These are phyloP conservation scores for Vaccinium myrtillus DNA, from an alignment of 148 eudicot species.

Conservation along the genomic window DNA sequence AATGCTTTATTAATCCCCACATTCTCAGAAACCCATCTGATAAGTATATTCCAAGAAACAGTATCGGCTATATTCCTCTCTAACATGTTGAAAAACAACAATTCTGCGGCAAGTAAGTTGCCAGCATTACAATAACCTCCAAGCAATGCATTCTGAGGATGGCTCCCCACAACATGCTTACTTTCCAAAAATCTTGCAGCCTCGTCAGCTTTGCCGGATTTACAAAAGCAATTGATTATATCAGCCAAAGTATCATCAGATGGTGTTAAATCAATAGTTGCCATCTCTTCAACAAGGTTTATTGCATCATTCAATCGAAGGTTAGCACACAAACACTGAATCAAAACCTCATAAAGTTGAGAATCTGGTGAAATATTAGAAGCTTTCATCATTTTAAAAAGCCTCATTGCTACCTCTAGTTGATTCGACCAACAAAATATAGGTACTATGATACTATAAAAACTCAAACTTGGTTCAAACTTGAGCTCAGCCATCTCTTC, in stretches of 20 bases:
- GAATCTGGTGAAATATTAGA: slow-evolving; percentile 42
- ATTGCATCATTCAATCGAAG: slow-evolving; percentile 40
- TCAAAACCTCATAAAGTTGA: slow-evolving; percentile 36
- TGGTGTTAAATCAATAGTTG: slow-evolving; percentile 27
- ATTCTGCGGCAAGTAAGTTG: slow-evolving; percentile 29
- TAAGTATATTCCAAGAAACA: slow-evolving; percentile 57
- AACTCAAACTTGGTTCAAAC: slow-evolving; percentile 45
- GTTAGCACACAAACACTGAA: slow-evolving; percentile 42
- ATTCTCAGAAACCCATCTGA: slow-evolving; percentile 46
- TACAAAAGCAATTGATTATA: slow-evolving; percentile 42
- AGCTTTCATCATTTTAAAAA: slow-evolving; percentile 50
- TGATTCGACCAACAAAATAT: slow-evolving; percentile 36
- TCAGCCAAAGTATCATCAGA: slow-evolving; percentile 37
- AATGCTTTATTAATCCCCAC: slow-evolving; percentile 28
- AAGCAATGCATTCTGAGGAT: slow-evolving; percentile 55
- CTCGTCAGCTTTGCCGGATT: slow-evolving; percentile 33
- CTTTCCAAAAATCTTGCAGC: slow-evolving; percentile 47
- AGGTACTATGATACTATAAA: slow-evolving; percentile 43
- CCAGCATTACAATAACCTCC: slow-evolving; percentile 41
- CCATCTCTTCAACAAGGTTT: slow-evolving; percentile 51
- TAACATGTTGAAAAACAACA: slow-evolving; percentile 43
- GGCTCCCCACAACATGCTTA: slow-evolving; percentile 30
- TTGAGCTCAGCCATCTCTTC: slow-evolving; percentile 44
- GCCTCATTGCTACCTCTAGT: slow-evolving; percentile 37
- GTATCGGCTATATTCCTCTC: slow-evolving; percentile 35